Base-by-base conservation (phyloP, 371 early-diverging fungal species). In the Mucor saturninus region DNA sequence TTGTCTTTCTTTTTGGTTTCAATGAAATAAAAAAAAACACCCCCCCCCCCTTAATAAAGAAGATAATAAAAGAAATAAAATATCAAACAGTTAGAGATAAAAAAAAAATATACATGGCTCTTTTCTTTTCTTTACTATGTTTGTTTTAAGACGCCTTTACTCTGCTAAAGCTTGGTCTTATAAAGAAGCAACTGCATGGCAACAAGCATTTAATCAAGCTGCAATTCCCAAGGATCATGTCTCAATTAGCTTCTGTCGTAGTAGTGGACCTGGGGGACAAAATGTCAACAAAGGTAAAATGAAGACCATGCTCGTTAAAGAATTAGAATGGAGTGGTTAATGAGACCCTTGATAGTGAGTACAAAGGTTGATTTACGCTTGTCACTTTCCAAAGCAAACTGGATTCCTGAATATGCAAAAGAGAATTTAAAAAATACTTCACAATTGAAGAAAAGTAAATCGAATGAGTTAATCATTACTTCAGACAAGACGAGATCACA, bases 181-280 rank as follows among this genome's bases (percentile, higher is more conserved):
- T 52, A 35, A 52, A 45, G 64, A 81, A 54, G 81, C 81, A 1
- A 55, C 52, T 9, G 42, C 54, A 28, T 81, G 79, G 78, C 67
- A 74, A 31, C 51, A 50, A 3, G 21, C 54, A 11, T 76, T 81
- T 53, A 68, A 63, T 53, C 65, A 69, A 54, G 52, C 57, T 13
- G 58, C 39, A 2, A 77, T 81, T 39, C 81, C 81, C 5, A 64
- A 66, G 52, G 76, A 76, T n/a, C 68, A 76, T 29, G 45, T 78
- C 9, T 49, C 64, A 9, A 56, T 74, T 26, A 30, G 59, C 0
- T 78, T 78, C 46, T 78, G 76, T 55, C 60, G 77, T 28, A 81
- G 81, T 39, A 86, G 92, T 70, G 94, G 94, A 1, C 93, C 95
- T 6, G 95, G 95, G 32, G 95, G 95, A 29, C 95, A 95, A 67